Evolutionary conservation across 352 stramenopile species (phyloP), one percentile per base, ranked within the genome.

Genomic region (Phytophthora cryptogea): DNA sequence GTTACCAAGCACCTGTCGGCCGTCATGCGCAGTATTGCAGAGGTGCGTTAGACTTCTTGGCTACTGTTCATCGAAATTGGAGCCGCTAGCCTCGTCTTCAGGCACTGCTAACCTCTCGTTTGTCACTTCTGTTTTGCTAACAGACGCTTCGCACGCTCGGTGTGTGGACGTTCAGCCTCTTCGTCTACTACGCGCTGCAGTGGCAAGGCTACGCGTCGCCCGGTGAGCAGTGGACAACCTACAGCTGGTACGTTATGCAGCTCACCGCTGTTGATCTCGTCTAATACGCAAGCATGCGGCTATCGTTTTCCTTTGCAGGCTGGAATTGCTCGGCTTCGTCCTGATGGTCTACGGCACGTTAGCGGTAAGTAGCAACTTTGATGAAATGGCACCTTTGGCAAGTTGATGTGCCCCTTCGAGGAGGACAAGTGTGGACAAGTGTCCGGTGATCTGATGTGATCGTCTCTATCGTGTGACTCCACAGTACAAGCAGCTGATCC

Each of bases 1-100:
- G 85, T 94, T 9, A 94, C 85, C 41, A 94, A 94, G 72, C 84
- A 94, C 56, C 68, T 94, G 11, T 91, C 81, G 27, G 79, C 83
- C 1, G 81, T 92, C 66, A 89, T 94, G 73, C 83, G 85, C 39
- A 90, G 79, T 61, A 94, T 94, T 47, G 62, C 74, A 37, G 85
- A 92, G 78, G 83, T 92, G 53, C n/a, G 60, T 54, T 41, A 32
- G 6, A 23, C 20, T 46, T 26, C 17, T 44, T 63, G 31, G 31
- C 10, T 55, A 35, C 27, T 61, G 30, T 51, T 52, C 35, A 54
- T 45, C 39, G n/a, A 46, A 46, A 16, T n/a, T 35, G 6, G 13
- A 14, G 40, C 23, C 10, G 8, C 37, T 57, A 14, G 31, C 46
- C 52, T 59, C 26, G 36, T 51, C 43, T 63, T 54, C 20, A 48